These are phyloP conservation scores for Candida sp. DNA, from an alignment of 1,139 yeast species.

Conservation along the genomic window DNA sequence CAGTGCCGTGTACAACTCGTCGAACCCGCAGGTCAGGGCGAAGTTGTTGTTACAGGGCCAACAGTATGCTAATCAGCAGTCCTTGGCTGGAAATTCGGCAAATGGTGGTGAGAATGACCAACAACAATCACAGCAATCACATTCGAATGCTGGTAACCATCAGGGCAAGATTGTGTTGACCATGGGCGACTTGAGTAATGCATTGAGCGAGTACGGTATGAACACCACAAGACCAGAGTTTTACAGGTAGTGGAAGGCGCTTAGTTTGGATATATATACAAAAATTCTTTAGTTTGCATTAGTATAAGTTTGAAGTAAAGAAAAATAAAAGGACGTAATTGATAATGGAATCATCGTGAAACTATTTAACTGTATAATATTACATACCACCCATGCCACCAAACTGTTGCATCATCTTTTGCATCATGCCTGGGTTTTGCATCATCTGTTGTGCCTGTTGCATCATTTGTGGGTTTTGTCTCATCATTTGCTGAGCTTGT, in stretches of 20 bases:
- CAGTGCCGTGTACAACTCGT: constrained; percentile 79
- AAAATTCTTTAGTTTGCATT: neutral
- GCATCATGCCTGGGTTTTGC: constrained; percentile 65
- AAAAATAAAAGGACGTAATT: neutral
- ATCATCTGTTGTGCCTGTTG: constrained; percentile 58
- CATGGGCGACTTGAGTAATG: constrained; percentile 88
- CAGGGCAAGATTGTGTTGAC: constrained; percentile 83
- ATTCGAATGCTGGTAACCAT: constrained; percentile 56
- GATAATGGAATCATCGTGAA: neutral
- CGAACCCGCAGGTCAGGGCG: constrained; percentile 88
- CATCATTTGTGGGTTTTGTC: constrained; percentile 78
- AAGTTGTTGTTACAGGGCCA: constrained; percentile 76
- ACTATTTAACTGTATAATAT: constrained; percentile 1
- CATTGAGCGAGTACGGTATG: constrained; percentile 90
- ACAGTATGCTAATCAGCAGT: constrained; percentile 54
- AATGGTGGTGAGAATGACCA: constrained; percentile 45
- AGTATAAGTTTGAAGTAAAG: neutral
- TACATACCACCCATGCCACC: constrained; percentile 35
- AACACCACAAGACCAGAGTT: constrained; percentile 93
- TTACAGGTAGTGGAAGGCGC: constrained; percentile 39
- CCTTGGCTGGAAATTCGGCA: constrained; percentile 40
- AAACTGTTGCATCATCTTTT: constrained; percentile 79
- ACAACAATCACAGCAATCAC: constrained; percentile 35
- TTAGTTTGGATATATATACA: too few species aligned
- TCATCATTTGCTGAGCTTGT: constrained; percentile 62